phyloP scores from a whole-genome alignment of 805 yeast species.

The Cyberlindnera sargentensis region DNA sequence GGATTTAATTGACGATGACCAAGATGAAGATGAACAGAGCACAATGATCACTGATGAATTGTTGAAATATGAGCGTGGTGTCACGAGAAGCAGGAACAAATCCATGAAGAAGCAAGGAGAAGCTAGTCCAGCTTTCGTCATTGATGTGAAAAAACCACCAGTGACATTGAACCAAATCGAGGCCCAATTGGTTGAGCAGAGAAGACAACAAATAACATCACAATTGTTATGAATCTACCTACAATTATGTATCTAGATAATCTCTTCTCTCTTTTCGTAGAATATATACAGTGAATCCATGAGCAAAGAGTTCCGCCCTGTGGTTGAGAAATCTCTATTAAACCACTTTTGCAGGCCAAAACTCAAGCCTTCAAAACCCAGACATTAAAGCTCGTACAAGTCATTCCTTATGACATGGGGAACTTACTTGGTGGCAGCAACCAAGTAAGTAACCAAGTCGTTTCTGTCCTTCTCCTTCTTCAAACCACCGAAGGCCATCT shows the following conservation, averaged over 20 bases:
- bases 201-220: too few species aligned
- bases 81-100: neutral
- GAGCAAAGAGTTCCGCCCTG: too few species aligned
- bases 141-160: constrained; percentile 9
- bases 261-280: too few species aligned
- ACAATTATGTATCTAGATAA: too few species aligned
- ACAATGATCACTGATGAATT: constrained; percentile 17
- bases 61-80: constrained; percentile 24
- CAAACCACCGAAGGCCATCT: constrained; percentile 99
- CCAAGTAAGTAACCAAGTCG: constrained; percentile 87
- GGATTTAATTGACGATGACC: neutral
- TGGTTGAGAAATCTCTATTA: too few species aligned
- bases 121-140: neutral
- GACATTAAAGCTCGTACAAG: constrained; percentile 1
- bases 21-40: neutral
- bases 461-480: constrained; percentile 99
- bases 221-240: too few species aligned
- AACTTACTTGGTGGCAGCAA: constrained; percentile 42
- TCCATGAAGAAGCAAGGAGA: neutral
- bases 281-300: too few species aligned
- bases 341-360: too few species aligned
- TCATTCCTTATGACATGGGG: neutral
- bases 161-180: constrained; percentile 8
- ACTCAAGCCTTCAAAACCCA: neutral
- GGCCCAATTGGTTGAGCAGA: too few species aligned